Percentiles rank a stretch among this genome's conserved stretches.
Evolutionary conservation across 441 rosid genomes (phyloP).

Genomic region (Macaranga tanarius): DNA sequence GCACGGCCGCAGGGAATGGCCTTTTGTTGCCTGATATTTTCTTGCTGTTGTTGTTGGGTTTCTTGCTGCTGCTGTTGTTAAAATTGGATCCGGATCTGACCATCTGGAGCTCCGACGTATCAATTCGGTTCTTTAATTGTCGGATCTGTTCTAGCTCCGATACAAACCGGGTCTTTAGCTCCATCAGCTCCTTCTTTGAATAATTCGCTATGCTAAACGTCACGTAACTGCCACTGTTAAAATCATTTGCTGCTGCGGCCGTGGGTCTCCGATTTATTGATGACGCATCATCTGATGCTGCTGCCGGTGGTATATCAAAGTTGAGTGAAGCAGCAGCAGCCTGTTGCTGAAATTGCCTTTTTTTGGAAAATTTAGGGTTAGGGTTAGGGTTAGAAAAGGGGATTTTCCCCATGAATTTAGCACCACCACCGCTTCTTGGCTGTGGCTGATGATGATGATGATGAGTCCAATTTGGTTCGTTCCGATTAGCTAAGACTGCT

Average conservation of each 20-base stretch:
- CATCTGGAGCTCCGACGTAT: constrained; percentile 37
- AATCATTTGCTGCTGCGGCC: neutral
- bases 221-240: constrained; percentile 33
- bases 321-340: constrained; percentile 22
- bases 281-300: constrained; percentile 59
- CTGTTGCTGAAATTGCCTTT: constrained; percentile 38
- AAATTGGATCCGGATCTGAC: constrained; percentile 38
- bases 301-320: constrained; percentile 45
- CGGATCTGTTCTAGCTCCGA: constrained; percentile 74
- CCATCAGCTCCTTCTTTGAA: constrained; percentile 54
- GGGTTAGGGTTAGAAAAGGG: constrained; percentile 54
- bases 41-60: constrained; percentile 38
- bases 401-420: constrained; percentile 50
- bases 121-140: constrained; percentile 49
- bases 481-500: constrained; percentile 59
- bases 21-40: constrained; percentile 52
- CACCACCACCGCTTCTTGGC: constrained; percentile 44
- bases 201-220: constrained; percentile 35
- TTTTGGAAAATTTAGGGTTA: constrained; percentile 42
- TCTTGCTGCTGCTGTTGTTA: constrained; percentile 27
- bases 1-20: constrained; percentile 24
- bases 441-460: constrained; percentile 26
- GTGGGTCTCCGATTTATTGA: constrained; percentile 39
- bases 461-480: constrained; percentile 53
- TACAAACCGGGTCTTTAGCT: constrained; percentile 56